Base-by-base conservation (phyloP, 2,329 filamentous ascomycete species). In the Berkeleyomyces rouxiae region DNA sequence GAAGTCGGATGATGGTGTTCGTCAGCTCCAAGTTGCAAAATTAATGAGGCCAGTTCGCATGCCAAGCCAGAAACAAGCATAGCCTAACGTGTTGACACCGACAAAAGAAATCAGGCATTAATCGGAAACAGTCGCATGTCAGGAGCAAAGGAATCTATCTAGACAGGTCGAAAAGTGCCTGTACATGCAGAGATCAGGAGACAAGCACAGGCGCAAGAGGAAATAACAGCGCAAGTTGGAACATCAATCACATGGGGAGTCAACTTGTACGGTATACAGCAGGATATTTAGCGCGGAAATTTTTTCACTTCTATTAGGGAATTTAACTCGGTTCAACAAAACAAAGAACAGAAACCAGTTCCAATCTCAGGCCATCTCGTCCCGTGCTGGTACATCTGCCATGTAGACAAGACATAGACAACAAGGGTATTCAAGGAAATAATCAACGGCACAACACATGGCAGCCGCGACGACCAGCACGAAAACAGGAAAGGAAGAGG, bases 381-480 rank as follows among this genome's bases (percentile, higher is more conserved):
- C 61, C 55, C 55, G 57, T 53, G 44, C 61, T 59, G 44, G 43
- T 37, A 53, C 46, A 43, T 59, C 55, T 59, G 61, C 53, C 58
- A 42, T n/a, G 43, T 55, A 64, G 53, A 46, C 37, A 44, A 40
- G 44, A 31, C 51, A 55, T 55, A 55, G 51, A 53, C 44, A 59
- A 53, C 10, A 47, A 59, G 37, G 33, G 60, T 57, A 23, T 53
- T 16, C 49, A 36, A 37, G 59, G 49, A 10, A 60, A 44, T 61
- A 61, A 11, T 13, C 37, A 58, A 58, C 44, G 57, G 61, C 61
- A 59, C 61, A 59, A 63, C 57, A 58, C 57, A 59, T 46, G 61
- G 44, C 57, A 51, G 51, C 61, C 53, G 57, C 57, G 55, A 63
- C 58, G 55, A 59, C 61, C 61, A 63, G 61, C 55, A 63, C 61